Evolutionary conservation across 768 basidiomycete genomes (phyloP), one percentile per base, ranked within the genome.

Genomic region (Cytidiella melzeri): DNA sequence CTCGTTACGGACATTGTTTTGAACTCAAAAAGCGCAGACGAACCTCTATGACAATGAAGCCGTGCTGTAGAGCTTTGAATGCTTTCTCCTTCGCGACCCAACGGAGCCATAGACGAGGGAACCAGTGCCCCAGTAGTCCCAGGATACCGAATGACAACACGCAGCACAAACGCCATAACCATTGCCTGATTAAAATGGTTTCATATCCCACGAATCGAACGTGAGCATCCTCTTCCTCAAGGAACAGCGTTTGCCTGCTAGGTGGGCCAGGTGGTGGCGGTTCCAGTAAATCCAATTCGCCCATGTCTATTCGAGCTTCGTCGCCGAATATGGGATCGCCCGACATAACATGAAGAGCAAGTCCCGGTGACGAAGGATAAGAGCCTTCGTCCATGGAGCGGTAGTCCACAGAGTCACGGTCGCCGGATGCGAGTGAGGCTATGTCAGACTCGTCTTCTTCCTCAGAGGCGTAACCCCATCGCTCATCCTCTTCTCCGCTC

Each of bases 401-500:
- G 28, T 46, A 51, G 42, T 51, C 54, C n/a, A 50, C 25, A 4
- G 54, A 75, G 47, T 87, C 84, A 20, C 75, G 79, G 24, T 60
- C 54, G 26, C 51, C 64, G 47, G 65, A 25, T 65, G 64, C 40
- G 57, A 67, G 21, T 26, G 72, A 75, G 21, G 57, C 62, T 3
- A 66, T 69, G 11, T 77, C 73, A 19, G 71, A 73, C 20, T 80
- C 79, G 58, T 85, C 76, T 50, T 77, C 87, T 60, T 93, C 91
- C 20, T 80, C 87, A 3, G 91, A 92, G n/a, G 85, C 82, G 66
- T 92, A 93, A 3, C 91, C 91, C 91, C 91, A 93, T n/a, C 88
- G 76, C 55, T 91, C 87, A 39, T 82, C 79, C 34, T 80, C 80
- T 23, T 78, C 76, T 3, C 76, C 82, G 10, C 68, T 71, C 24